phyloP scores from a whole-genome alignment of 768 basidiomycete genomes.

The Jaapia argillacea region DNA sequence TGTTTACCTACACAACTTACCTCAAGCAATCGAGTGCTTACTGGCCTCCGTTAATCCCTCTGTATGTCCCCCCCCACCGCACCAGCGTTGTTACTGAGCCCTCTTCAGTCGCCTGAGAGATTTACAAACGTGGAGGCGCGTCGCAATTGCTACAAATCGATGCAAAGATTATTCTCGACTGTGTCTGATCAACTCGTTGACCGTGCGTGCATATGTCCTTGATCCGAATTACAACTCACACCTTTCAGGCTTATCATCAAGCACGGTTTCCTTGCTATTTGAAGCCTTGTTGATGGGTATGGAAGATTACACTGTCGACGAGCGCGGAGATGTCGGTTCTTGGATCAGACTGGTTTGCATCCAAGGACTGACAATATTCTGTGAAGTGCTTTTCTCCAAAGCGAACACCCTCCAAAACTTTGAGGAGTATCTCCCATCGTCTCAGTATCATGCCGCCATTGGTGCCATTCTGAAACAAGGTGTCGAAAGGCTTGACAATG shows the following conservation, averaged over 20 bases:
- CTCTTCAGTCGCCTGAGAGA: constrained; percentile 19
- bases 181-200: too few relatives aligned
- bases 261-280: too few relatives aligned
- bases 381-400: constrained; percentile 38
- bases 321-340: constrained; percentile 94
- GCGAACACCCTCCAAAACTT: constrained; percentile 34
- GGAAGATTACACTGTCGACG: constrained; percentile 86
- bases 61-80: constrained; percentile 26
- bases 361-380: constrained; percentile 46
- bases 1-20: constrained; percentile 39
- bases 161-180: constrained; percentile 38
- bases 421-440: constrained; percentile 48
- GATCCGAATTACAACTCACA: not conserved
- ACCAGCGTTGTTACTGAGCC: constrained; percentile 8
- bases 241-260: constrained; percentile 31
- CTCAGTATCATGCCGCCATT: constrained; percentile 45
- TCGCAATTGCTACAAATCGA: constrained; percentile 40
- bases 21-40: constrained; percentile 46
- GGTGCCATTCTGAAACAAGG: constrained; percentile 79
- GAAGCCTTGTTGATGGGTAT: constrained; percentile 60
- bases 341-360: constrained; percentile 84
- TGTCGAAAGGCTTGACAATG: constrained; percentile 84
- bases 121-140: constrained; percentile 47
- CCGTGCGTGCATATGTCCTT: not conserved
- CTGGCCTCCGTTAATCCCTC: constrained; percentile 45